These are phyloP conservation scores for Haplosporangium sp. DNA, from an alignment of 371 early-diverging fungal species.

Conservation along the genomic window DNA sequence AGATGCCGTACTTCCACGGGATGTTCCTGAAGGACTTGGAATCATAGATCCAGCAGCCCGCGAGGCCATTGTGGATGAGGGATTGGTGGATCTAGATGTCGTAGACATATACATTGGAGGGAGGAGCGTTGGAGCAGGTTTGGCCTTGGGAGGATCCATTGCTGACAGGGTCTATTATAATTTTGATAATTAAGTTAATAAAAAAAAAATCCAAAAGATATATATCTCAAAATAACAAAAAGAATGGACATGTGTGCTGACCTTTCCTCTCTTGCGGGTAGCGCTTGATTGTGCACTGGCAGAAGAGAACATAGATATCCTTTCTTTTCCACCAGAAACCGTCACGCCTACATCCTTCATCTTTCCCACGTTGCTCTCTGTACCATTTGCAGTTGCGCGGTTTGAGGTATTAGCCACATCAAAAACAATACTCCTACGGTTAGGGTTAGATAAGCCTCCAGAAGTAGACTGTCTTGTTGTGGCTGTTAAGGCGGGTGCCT, in stretches of 20 bases:
- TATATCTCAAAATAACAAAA: not conserved
- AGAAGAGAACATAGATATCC: conserved; percentile 33
- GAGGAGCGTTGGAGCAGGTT: conserved; percentile 28
- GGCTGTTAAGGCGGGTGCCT: not conserved
- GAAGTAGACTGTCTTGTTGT: conserved; percentile 17
- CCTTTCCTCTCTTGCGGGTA: conserved; percentile 54
- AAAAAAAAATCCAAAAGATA: not conserved
- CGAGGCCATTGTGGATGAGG: conserved; percentile 28
- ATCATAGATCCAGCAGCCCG: conserved; percentile 35
- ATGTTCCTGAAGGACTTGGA: conserved; percentile 37
- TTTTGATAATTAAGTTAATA: not conserved
- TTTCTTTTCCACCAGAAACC: conserved; percentile 32
- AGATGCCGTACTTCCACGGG: too few species aligned
- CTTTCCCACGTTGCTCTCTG: conserved; percentile 20
- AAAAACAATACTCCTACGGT: conserved; percentile 49
- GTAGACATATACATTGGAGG: conserved; percentile 55
- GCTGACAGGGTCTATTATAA: conserved; percentile 37
- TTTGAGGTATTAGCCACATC: conserved; percentile 22
- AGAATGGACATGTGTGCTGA: not conserved
- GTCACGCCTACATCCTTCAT: not conserved
- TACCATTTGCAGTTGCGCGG: conserved; percentile 11
- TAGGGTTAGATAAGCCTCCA: conserved; percentile 4
- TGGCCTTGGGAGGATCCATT: conserved; percentile 50
- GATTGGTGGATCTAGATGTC: conserved; percentile 24
- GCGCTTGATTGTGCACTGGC: not conserved